Conservation (phyloP, 352 stramenopile genomes). For the Pythium sukuiense region DNA sequence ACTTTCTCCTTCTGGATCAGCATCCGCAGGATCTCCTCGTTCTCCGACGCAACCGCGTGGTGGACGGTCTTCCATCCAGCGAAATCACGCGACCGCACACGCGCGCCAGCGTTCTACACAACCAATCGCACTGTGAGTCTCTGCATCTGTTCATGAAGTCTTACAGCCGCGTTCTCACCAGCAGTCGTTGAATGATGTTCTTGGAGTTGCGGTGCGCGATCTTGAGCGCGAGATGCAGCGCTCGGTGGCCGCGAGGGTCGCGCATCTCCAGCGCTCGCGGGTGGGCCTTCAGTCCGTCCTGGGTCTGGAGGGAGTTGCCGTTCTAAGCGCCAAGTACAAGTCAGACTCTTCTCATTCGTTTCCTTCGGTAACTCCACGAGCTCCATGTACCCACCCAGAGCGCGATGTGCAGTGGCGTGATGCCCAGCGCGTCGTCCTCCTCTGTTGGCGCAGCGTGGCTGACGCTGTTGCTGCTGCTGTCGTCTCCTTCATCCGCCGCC, state of each 20-base stretch:
- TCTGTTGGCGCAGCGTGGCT: not conserved
- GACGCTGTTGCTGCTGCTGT: not conserved
- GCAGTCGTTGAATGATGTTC: constrained; percentile 49
- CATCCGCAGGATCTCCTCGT: constrained; percentile 60
- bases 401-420: constrained; percentile 53
- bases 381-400: constrained; percentile 51
- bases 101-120: constrained; percentile 48
- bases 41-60: constrained; percentile 55
- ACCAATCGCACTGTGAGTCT: constrained; percentile 11
- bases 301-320: constrained; percentile 57
- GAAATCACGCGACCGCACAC: constrained; percentile 58
- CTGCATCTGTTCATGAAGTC: too few relatives aligned
- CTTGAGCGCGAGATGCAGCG: constrained; percentile 67
- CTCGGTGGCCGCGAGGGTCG: constrained; percentile 57
- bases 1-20: constrained; percentile 59
- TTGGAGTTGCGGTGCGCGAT: constrained; percentile 60
- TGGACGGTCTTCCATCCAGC: constrained; percentile 69
- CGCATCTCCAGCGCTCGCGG: constrained; percentile 44
- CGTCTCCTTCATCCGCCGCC: not conserved
- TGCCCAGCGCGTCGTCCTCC: constrained; percentile 2
- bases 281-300: constrained; percentile 31
- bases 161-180: constrained; percentile 35
- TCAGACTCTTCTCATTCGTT: not conserved
- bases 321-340: constrained; percentile 35
- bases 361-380: not conserved